phyloP scores from a whole-genome alignment of 192 early-diverging fungal species.

The Rhizoclosmatium sp. region DNA sequence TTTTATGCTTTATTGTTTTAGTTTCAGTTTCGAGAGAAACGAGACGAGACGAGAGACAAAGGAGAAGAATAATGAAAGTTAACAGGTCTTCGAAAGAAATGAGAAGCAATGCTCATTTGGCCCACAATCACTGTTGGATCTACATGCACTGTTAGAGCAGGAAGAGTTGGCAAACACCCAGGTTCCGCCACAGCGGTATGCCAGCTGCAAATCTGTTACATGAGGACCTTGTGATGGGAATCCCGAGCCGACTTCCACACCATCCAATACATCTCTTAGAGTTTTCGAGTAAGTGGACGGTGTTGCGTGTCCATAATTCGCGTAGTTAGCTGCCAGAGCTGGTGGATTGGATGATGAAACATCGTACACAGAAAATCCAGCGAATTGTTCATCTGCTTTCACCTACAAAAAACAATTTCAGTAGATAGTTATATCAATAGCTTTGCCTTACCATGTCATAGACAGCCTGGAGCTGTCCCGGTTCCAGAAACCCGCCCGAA shows the following conservation, averaged over 20 bases:
- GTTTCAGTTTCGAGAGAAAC: no score
- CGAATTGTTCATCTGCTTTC: constrained; percentile 4
- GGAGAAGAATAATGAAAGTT: no score
- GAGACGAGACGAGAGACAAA: no score
- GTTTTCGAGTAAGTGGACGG: neutral
- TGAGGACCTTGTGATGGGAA: neutral
- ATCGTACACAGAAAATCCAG: constrained; percentile 7
- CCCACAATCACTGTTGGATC: constrained; percentile 6
- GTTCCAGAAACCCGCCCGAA: constrained; percentile 3
- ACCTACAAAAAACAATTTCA: neutral
- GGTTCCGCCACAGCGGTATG: constrained; percentile 17
- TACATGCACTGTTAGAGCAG: neutral
- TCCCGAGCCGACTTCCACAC: neutral
- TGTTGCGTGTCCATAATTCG: constrained; percentile 13
- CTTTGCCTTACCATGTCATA: neutral
- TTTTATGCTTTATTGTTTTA: neutral
- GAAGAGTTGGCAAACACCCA: constrained; percentile 25
- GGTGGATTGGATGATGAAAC: constrained; percentile 23
- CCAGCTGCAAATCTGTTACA: neutral
- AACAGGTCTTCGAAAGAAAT: constrained; percentile 8
- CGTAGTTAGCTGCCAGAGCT: neutral
- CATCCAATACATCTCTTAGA: constrained; percentile 8
- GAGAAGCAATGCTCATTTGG: constrained; percentile 15
- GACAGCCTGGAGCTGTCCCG: constrained; percentile 8
- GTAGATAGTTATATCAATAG: no score